These are phyloP conservation scores for Xenoacremonium recifei DNA, from an alignment of 2,329 filamentous ascomycete genomes.

Conservation along the genomic window DNA sequence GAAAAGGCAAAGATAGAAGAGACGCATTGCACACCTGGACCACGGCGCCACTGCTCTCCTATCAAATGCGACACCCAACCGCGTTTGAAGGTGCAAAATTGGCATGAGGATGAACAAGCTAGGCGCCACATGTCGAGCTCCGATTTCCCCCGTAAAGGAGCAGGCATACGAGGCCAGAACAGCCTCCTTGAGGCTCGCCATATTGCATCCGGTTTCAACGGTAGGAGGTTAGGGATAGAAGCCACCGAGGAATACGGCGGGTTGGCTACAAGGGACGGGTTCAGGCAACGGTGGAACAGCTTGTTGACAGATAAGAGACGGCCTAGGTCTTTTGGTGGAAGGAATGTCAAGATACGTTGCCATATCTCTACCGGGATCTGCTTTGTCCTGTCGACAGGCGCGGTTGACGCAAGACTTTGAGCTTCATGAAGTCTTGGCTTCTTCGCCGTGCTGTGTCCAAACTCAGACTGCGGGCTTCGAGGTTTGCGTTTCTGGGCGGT, in stretches of 20 bases:
- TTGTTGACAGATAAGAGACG: constrained; percentile 66
- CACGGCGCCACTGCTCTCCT: constrained; percentile 52
- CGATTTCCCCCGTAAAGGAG: constrained; percentile 61
- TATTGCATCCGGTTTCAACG: constrained; percentile 60
- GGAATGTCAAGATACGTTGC: constrained; percentile 68
- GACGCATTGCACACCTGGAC: constrained; percentile 61
- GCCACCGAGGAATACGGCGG: constrained; percentile 14
- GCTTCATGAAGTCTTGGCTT: constrained; percentile 19
- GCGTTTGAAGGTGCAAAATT: constrained; percentile 59
- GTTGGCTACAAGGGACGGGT: constrained; percentile 39
- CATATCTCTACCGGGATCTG: constrained; percentile 61
- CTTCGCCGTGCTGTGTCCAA: constrained; percentile 14
- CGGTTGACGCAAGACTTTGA: constrained; percentile 8
- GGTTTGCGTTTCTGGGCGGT: constrained; percentile 23
- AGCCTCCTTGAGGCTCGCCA: constrained; percentile 69
- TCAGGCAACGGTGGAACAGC: constrained; percentile 61
- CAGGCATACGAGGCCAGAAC: constrained; percentile 66
- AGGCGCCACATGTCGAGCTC: constrained; percentile 79
- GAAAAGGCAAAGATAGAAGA: constrained; percentile 71
- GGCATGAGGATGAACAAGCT: constrained; percentile 60
- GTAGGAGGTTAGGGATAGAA: constrained; percentile 25
- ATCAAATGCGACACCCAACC: constrained; percentile 12
- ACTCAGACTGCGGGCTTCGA: constrained; percentile 3
- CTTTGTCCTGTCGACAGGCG: constrained; percentile 17
- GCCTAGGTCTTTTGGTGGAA: constrained; percentile 62